A percentile compares a stretch with the other conserved stretches of the same genome.
Conservation (phyloP, 2,329 filamentous ascomycete genomes). For the Drechslera avenae region DNA sequence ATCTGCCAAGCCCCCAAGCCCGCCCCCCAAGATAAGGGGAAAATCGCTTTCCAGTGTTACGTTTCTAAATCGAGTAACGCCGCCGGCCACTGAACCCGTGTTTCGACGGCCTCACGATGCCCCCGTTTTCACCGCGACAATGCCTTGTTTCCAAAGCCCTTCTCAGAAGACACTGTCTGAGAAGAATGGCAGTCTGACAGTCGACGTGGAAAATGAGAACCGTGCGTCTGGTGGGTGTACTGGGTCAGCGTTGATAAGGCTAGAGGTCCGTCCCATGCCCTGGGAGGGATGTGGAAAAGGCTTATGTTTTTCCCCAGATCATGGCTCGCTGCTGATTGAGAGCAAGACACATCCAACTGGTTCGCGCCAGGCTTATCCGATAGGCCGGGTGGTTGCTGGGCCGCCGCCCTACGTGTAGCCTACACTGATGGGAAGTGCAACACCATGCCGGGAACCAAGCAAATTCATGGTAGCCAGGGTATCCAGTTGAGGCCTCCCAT, state of each 20-base stretch:
- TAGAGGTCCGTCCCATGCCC: slow-evolving; percentile 26
- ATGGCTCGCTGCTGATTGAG: slow-evolving; percentile 29
- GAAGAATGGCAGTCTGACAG: slow-evolving; percentile 1
- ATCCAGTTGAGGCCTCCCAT: not conserved
- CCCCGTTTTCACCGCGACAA: not conserved
- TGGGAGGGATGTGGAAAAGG: slow-evolving; percentile 29
- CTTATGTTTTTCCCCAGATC: slow-evolving; percentile 32
- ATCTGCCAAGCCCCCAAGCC: slow-evolving; percentile 31
- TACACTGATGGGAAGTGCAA: slow-evolving; percentile 3
- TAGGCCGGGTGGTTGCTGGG: slow-evolving; percentile 9
- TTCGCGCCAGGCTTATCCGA: slow-evolving; percentile 3
- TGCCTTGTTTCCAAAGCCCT: too few species aligned
- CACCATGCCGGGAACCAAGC: not conserved
- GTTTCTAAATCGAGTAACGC: slow-evolving; percentile 39
- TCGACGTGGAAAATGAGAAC: slow-evolving; percentile 13
- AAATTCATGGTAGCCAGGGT: not conserved
- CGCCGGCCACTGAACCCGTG: slow-evolving; percentile 24
- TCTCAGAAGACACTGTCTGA: too few species aligned
- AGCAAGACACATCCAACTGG: slow-evolving; percentile 16
- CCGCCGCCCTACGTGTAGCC: slow-evolving; percentile 6
- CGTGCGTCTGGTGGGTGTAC: slow-evolving; percentile 36
- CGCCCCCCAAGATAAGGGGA: slow-evolving; percentile 36
- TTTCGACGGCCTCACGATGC: slow-evolving; percentile 17
- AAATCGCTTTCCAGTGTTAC: slow-evolving; percentile 23
- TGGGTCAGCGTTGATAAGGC: slow-evolving; percentile 35